These are phyloP conservation scores for Calocybe indica DNA, from an alignment of 768 basidiomycete genomes.

Conservation along the genomic window DNA sequence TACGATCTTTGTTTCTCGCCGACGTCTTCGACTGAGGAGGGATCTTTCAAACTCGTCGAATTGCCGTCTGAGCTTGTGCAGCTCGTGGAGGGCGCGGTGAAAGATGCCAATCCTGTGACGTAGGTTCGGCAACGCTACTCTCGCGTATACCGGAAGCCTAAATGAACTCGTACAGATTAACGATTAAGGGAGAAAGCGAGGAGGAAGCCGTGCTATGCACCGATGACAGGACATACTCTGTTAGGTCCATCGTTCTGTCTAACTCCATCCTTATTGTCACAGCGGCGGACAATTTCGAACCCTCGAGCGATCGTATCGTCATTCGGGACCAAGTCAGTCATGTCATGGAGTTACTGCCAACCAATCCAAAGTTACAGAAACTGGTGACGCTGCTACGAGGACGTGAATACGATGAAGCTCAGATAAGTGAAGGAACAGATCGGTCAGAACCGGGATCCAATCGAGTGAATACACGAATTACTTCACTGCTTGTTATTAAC, in stretches of 20 bases:
- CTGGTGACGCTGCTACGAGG: constrained; percentile 57
- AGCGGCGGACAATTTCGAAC: constrained; percentile 29
- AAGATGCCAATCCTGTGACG: constrained; percentile 24
- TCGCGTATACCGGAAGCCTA: constrained; percentile 2
- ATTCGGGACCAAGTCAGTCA: constrained; percentile 81
- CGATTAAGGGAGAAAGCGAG: constrained; percentile 72
- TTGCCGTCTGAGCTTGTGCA: constrained; percentile 64
- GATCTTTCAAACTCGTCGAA: constrained; percentile 66
- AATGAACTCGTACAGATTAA: constrained; percentile 37
- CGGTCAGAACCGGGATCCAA: constrained; percentile 1
- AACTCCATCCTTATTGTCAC: constrained; percentile 81
- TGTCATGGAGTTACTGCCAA: constrained; percentile 73
- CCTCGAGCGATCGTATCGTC: constrained; percentile 40
- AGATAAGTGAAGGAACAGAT: constrained; percentile 21
- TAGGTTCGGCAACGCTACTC: constrained; percentile 15
- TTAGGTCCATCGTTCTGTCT: constrained; percentile 85
- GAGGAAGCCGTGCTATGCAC: constrained; percentile 95
- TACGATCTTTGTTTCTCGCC: constrained; percentile 49
- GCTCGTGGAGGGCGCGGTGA: constrained; percentile 49
- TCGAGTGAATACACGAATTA: constrained; percentile 6
- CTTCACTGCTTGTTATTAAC: background rate
- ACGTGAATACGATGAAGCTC: constrained; percentile 68
- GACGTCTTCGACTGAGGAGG: constrained; percentile 38
- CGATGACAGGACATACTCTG: constrained; percentile 64
- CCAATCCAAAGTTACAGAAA: constrained; percentile 73